Conservation (phyloP, 768 basidiomycete genomes). For the Amanita fuliginea region DNA sequence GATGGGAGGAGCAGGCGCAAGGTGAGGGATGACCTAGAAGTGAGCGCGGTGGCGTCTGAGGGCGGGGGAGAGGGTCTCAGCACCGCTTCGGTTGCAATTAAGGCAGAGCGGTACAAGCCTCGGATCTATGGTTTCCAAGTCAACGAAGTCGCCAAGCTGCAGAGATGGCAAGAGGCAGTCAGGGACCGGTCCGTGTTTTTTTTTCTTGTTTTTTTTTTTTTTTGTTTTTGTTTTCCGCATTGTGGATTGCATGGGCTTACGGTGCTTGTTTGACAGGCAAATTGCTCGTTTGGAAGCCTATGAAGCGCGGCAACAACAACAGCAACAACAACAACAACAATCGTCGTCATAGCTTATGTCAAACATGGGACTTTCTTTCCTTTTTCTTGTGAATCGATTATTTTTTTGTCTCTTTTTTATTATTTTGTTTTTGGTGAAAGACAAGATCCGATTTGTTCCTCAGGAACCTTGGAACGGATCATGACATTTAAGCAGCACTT, state of each 20-base stretch:
- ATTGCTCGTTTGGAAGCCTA: constrained; percentile 3
- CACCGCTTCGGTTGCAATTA: constrained; percentile 74
- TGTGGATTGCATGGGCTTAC: background rate
- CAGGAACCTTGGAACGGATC: no score
- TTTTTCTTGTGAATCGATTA: background rate
- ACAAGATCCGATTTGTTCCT: no score
- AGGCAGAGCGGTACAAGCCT: constrained; percentile 87
- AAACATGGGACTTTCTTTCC: background rate
- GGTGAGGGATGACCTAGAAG: constrained; percentile 43
- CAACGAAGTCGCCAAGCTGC: constrained; percentile 85
- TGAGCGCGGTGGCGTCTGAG: constrained; percentile 35
- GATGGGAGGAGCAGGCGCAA: constrained; percentile 25
- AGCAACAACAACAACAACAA: constrained; percentile 1
- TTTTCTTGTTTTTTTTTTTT: background rate
- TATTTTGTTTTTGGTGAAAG: no score
- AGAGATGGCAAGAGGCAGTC: constrained; percentile 93
- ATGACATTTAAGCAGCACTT: no score
- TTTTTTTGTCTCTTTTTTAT: background rate
- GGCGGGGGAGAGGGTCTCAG: constrained; percentile 58
- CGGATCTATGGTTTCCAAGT: constrained; percentile 96
- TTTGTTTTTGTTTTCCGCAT: background rate
- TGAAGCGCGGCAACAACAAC: constrained; percentile 1
- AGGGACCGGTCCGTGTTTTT: constrained; percentile 59
- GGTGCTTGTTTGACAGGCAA: background rate
- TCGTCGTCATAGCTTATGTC: background rate